phyloP scores from a whole-genome alignment of 2,329 filamentous ascomycete species.

The Cryphonectria nitschkei region DNA sequence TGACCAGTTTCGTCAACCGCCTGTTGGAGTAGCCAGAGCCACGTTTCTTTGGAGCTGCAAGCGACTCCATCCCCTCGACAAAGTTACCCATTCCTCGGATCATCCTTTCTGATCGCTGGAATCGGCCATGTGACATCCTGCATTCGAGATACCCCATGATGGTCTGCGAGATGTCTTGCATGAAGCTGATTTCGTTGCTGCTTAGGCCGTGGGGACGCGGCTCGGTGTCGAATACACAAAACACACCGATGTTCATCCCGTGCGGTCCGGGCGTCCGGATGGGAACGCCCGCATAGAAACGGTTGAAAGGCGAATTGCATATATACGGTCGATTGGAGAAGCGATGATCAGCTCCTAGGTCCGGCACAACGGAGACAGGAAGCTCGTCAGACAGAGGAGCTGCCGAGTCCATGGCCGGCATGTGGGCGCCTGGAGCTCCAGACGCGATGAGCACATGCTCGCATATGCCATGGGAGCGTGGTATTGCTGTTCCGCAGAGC shows the following conservation, averaged over 20 bases:
- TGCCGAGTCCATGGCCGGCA: neutral
- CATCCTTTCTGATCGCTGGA: constrained; percentile 42
- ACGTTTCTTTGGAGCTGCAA: neutral
- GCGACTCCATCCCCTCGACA: constrained; percentile 37
- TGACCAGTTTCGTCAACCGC: constrained; percentile 3
- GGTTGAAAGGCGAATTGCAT: constrained; percentile 31
- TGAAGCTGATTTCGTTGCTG: constrained; percentile 35
- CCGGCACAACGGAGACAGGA: constrained; percentile 40
- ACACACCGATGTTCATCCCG: constrained; percentile 49
- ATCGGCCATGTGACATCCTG: constrained; percentile 34
- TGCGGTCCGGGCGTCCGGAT: constrained; percentile 40
- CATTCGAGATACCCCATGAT: constrained; percentile 44
- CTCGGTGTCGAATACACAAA: constrained; percentile 40
- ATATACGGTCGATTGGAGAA: constrained; percentile 37
- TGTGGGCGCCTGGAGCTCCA: neutral
- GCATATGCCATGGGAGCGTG: constrained; percentile 37
- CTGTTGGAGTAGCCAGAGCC: constrained; percentile 15
- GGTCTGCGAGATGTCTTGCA: constrained; percentile 35
- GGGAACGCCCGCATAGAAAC: constrained; percentile 48
- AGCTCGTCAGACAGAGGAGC: constrained; percentile 28
- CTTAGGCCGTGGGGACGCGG: constrained; percentile 35
- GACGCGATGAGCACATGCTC: constrained; percentile 35
- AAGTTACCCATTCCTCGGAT: constrained; percentile 42
- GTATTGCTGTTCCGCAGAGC: constrained; percentile 38
- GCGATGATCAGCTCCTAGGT: constrained; percentile 39